Base-by-base conservation (phyloP, 2,329 filamentous ascomycete species). In the Pseudogymnoascus sp. region DNA sequence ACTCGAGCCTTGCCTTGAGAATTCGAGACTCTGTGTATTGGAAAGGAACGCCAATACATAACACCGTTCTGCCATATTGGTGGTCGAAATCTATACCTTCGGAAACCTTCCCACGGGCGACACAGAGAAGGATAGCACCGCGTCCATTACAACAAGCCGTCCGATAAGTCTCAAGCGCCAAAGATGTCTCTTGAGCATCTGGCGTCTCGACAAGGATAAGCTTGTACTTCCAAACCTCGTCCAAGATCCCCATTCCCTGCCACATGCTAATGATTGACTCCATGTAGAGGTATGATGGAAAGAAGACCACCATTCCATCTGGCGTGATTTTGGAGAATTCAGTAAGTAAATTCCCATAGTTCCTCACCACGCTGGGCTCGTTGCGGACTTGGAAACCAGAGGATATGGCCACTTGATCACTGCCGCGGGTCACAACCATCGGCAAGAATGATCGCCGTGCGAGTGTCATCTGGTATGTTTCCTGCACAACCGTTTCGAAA, bases 1-100 rank as follows among this genome's bases (percentile, higher is more conserved):
- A 99, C 71, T 99, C 91, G 3, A 99, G 83, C 2, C 94, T 85
- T 0, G 94, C 94, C 76, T 97, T 99, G 50, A 99, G 80, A 63
- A 99, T 99, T 33, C 94, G 86, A 0, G 92, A 97, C 73, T 99
- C 94, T 2, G 95, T 99, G 77, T 99, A 99, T 75, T 99, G 94
- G 76, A 97, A 99, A 0, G 94, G 94, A 1, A 97, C 93, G 41
- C 94, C 94, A 66, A 99, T 97, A 71, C 92, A 97, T 57, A 99
- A 73, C 75, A 99, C 95, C 11, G 93, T 94, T 61, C 94, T 88
- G 38, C 94, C 94, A 73, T 97, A 99, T 70, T 99, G 94, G 71
- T 99, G 94, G 73, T 99, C 94, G 70, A 99, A 99, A 84, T 99
- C 94, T 67, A 99, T 97, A 57, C 95, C 95, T 74, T 99, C 94